A percentile compares a stretch with the other conserved stretches of the same genome.
Conservation (phyloP, 2,329 filamentous ascomycete species). For the Lasiodiplodia gonubiensis region DNA sequence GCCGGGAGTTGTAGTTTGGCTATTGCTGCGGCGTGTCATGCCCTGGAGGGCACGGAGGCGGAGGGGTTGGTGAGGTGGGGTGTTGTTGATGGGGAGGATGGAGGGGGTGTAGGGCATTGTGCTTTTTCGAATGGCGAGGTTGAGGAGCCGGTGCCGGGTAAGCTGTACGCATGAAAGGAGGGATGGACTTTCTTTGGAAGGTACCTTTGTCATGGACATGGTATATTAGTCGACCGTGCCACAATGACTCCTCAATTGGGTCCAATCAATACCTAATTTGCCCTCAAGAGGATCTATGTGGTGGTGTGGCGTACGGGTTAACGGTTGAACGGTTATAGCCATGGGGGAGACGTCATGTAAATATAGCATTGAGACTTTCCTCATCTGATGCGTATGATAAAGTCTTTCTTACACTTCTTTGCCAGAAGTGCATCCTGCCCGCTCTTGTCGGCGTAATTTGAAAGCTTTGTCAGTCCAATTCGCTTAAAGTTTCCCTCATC, state of each 20-base stretch:
- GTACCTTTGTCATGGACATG: too few relatives aligned
- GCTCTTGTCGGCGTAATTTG: background rate
- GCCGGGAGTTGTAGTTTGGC: background rate
- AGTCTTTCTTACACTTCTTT: background rate
- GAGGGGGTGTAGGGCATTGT: conserved; percentile 1
- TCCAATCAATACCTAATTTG: too few relatives aligned
- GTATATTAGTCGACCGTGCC: too few relatives aligned
- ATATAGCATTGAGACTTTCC: background rate
- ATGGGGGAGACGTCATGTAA: background rate
- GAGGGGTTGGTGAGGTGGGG: conserved; percentile 36
- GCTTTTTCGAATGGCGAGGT: conserved; percentile 14
- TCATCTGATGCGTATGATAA: background rate
- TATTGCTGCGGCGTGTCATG: background rate
- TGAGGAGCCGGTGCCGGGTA: background rate
- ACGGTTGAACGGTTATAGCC: background rate
- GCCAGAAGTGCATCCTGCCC: background rate
- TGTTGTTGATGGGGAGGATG: background rate
- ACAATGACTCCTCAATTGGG: too few relatives aligned
- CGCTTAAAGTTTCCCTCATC: background rate
- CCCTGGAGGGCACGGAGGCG: background rate
- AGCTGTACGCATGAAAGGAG: background rate
- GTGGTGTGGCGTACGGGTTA: too few relatives aligned
- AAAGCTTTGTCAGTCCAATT: conserved; percentile 1
- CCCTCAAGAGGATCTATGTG: too few relatives aligned
- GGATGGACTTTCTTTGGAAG: too few relatives aligned